These are phyloP conservation scores for Trypanosoma caninum DNA, from an alignment of 208 protist species.

Conservation along the genomic window DNA sequence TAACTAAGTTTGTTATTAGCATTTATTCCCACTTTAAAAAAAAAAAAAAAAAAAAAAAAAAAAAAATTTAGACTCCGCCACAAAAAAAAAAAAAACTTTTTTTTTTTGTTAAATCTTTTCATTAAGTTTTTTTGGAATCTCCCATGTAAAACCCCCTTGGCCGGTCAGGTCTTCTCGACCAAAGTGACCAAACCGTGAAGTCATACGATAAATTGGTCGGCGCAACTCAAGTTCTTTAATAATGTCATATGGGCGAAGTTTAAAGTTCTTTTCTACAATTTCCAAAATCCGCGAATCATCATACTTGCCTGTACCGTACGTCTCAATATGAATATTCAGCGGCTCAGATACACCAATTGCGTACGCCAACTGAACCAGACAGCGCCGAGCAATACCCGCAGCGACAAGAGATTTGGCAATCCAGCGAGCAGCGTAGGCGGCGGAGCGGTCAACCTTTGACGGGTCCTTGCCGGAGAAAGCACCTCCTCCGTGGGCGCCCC, in stretches of 20 bases:
- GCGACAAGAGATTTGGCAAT: constrained; percentile 99
- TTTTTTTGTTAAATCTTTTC: constrained; percentile 43
- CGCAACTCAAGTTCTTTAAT: constrained; percentile 95
- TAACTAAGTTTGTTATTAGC: no score
- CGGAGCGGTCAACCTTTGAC: constrained; percentile 99
- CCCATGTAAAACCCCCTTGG: constrained; percentile 97
- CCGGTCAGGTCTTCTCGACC: constrained; percentile 91
- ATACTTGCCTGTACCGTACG: constrained; percentile 96
- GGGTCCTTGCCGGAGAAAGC: constrained; percentile 99
- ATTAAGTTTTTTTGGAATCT: constrained; percentile 95
- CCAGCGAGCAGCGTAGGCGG: constrained; percentile 98
- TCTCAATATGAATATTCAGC: constrained; percentile 98
- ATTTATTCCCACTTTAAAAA: no score
- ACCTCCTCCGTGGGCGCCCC: constrained; percentile 99
- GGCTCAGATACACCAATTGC: constrained; percentile 98
- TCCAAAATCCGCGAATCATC: constrained; percentile 67
- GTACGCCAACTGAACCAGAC: constrained; percentile 98
- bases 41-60: not conserved
- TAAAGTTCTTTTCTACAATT: constrained; percentile 98
- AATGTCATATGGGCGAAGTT: constrained; percentile 97
- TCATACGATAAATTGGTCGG: constrained; percentile 97
- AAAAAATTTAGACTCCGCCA: no score
- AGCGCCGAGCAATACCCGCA: constrained; percentile 91
- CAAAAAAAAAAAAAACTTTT: not conserved
- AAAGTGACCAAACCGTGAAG: constrained; percentile 99